These are phyloP conservation scores for Malassezia brasiliensis DNA, from an alignment of 1,284 basidiomycete genomes.

Conservation along the genomic window DNA sequence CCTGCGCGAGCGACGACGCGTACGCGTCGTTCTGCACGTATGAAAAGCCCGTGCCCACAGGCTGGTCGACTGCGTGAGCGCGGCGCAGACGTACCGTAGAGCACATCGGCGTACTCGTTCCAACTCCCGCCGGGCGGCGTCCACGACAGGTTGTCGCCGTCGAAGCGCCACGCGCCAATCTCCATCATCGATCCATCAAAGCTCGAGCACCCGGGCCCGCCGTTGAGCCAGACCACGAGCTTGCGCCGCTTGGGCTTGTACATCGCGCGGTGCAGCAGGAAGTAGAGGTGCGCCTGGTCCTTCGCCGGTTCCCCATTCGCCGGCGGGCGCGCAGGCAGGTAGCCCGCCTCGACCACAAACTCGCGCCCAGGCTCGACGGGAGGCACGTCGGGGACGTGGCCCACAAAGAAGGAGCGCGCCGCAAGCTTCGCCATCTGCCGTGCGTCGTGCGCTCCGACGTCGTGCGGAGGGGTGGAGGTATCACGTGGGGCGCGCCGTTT, in stretches of 20 bases:
- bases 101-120: conserved; percentile 96
- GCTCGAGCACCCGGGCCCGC: conserved; percentile 88
- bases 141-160: conserved; percentile 65
- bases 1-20: conserved; percentile 60
- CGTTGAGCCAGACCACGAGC: conserved; percentile 93
- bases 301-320: conserved; percentile 13
- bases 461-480: not conserved
- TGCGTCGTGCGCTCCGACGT: not conserved
- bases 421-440: not conserved
- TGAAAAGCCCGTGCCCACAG: conserved; percentile 87
- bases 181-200: conserved; percentile 99
- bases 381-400: conserved; percentile 9
- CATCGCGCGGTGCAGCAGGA: conserved; percentile 79
- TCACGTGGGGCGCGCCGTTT: conserved; percentile 6
- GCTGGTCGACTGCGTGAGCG: conserved; percentile 63
- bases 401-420: conserved; percentile 17
- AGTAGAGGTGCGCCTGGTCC: conserved; percentile 68
- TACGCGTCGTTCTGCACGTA: conserved; percentile 77
- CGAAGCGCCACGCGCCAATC: conserved; percentile 70
- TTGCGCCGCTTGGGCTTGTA: conserved; percentile 76
- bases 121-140: conserved; percentile 69
- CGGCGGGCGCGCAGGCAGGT: conserved; percentile 28
- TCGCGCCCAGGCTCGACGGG: not conserved
- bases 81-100: conserved; percentile 56
- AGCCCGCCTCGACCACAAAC: conserved; percentile 34